These are phyloP conservation scores for Peronospora farinosa DNA, from an alignment of 352 stramenopile genomes.

Conservation along the genomic window DNA sequence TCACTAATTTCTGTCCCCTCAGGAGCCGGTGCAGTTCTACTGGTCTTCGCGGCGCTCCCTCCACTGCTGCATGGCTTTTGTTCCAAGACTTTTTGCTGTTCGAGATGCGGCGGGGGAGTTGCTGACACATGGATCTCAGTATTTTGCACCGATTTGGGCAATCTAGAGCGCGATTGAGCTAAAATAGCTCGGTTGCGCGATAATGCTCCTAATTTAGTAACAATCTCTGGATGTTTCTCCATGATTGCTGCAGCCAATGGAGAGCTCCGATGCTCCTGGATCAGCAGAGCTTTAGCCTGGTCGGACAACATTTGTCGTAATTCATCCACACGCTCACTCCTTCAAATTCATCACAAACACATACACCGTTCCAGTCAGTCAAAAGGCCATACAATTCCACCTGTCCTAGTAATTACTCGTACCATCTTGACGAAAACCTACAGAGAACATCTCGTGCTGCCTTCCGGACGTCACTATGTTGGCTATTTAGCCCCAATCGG, in stretches of 20 bases:
- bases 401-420: neutral
- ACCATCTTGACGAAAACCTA: conserved; percentile 47
- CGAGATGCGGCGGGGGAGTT: conserved; percentile 15
- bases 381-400: neutral
- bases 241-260: conserved; percentile 39
- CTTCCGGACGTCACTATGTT: conserved; percentile 36
- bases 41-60: neutral
- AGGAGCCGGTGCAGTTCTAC: neutral
- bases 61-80: neutral
- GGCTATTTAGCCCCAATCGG: conserved; percentile 38
- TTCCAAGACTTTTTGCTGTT: conserved; percentile 1
- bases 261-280: conserved; percentile 45
- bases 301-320: conserved; percentile 38
- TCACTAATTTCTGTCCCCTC: conserved; percentile 1
- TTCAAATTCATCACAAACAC: conserved; percentile 13
- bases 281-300: conserved; percentile 32
- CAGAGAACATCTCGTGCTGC: conserved; percentile 43
- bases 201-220: conserved; percentile 17
- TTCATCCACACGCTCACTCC: conserved; percentile 46
- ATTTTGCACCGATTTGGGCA: conserved; percentile 23
- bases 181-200: conserved; percentile 13
- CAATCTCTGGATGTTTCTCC: conserved; percentile 34
- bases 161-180: conserved; percentile 18
- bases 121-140: conserved; percentile 32
- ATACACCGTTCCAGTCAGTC: neutral